Base-by-base conservation (phyloP, 2,329 filamentous ascomycete genomes). In the Periconia sp. region DNA sequence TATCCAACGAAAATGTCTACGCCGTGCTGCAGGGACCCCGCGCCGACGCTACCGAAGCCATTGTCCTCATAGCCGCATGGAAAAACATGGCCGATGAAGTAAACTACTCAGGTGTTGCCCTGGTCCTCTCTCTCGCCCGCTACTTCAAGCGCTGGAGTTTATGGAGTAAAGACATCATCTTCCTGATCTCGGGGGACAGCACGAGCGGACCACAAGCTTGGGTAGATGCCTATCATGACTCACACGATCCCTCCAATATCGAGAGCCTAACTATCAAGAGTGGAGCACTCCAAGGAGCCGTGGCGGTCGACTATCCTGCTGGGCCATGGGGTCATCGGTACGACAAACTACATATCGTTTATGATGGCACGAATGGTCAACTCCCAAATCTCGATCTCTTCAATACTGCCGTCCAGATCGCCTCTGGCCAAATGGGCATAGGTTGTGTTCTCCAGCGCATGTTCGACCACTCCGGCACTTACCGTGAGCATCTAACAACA, bases 81-180 rank as follows among this genome's bases (percentile, higher is more conserved):
- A 85, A 79, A 65, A 96, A 92, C 56, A 86, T 88, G 56, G 82
- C 89, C 41, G 85, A 82, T 18, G 80, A 87, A 56, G 73, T 92
- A 56, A 99, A 99, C 72, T 80, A 86, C 52, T 94, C 92, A 48
- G 94, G 92, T 13, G 85, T 99, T 5, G 86, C 91, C 6, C 79
- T 99, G 22, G 86, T 91, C 2, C 74, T 99, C 59, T 92, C 92
- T 0, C 73, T 99, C 56, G 89, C 90, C 19, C 84, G 94, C 54
- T 99, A 99, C 72, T 97, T 99, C 75, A 96, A 95, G 72, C 84
- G 87, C 57, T 99, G 94, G 94, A 96, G 91, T 39, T 79, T 99
- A 19, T 99, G 94, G 94, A 96, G 92, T 46, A 99, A 99, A 72
- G 94, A 99, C 68, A 96, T 99, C 56, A 92, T 99, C 45, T 84